Conservation (phyloP, 2,329 filamentous ascomycete genomes). For the Pestalotiopsis sp. region DNA sequence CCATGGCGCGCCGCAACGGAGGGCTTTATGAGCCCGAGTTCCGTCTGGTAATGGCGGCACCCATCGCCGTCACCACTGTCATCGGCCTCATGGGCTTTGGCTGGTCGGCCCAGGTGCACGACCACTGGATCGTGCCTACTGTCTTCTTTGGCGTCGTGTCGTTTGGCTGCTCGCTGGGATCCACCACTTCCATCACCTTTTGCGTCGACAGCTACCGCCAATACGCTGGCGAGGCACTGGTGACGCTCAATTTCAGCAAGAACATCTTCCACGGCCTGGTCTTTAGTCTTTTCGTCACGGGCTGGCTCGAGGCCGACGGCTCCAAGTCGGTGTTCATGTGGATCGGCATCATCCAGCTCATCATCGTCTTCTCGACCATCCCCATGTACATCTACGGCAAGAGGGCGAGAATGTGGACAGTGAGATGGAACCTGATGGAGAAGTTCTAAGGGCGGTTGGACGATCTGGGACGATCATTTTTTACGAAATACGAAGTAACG, state of each 20-base stretch:
- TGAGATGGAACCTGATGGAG: constrained; percentile 84
- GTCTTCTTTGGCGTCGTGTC: constrained; percentile 91
- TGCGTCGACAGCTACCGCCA: constrained; percentile 91
- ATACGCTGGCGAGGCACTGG: constrained; percentile 91
- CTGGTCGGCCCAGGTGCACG: constrained; percentile 78
- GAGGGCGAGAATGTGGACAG: constrained; percentile 91
- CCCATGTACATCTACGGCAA: constrained; percentile 97
- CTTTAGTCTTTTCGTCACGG: constrained; percentile 85
- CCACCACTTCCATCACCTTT: constrained; percentile 91
- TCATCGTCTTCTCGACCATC: constrained; percentile 72
- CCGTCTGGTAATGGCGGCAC: constrained; percentile 82
- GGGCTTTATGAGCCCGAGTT: constrained; percentile 96
- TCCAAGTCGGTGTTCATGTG: constrained; percentile 79
- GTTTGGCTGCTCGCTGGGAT: constrained; percentile 88
- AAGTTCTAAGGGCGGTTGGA: constrained; percentile 48
- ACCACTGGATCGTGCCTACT: constrained; percentile 90
- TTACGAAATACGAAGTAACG: neutral
- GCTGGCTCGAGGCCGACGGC: constrained; percentile 78
- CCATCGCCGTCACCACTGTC: constrained; percentile 76
- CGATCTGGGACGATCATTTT: neutral
- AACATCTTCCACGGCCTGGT: constrained; percentile 90
- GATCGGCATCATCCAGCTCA: constrained; percentile 84
- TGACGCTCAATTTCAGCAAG: constrained; percentile 93
- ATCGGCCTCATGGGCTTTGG: constrained; percentile 94
- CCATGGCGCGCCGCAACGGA: constrained; percentile 83